Evolutionary conservation across 495 filamentous ascomycete genomes (phyloP), one percentile per base, ranked within the genome.

Genomic region (Penicillium canescens): DNA sequence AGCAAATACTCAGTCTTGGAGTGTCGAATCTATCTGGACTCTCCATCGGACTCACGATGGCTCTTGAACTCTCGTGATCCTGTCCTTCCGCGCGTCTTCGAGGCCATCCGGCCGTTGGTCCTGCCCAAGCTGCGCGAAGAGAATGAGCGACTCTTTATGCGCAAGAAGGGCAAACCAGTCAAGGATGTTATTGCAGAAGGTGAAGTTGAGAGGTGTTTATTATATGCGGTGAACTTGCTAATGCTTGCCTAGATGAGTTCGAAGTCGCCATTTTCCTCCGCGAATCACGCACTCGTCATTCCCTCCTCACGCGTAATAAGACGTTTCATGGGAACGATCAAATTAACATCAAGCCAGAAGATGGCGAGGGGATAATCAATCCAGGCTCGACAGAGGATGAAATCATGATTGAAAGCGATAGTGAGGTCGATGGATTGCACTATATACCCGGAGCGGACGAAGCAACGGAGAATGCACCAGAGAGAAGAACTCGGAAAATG

Each of bases 261-360:
- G 92, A 97, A 65, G 89, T 96, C 36, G 87, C 90, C 14, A 85
- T 98, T 55, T 98, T 97, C 73, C 81, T 98, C 59, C 95, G 88
- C 33, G 89, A 96, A 69, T 86, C 86, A 6, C 86, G 85, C 20
- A 90, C 89, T n/a, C 83, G 92, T 26, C 93, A 98, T 76, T 86
- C 90, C 13, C 78, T 98, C 9, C 80, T 98, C 46, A 87, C 87
- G 55, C 93, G 93, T 63, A 82, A 86, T 49, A 98, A 96, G 70
- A 63, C 76, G 66, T 76, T 90, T 82, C 58, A 82, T 65, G 60
- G 84, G 61, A 44, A 70, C 65, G 75, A 9, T 5, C 26, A 42
- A 84, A 0, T 80, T 42, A 86, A 85, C 54, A 78, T 81, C 21
- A 73, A 71, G 39, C 13, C 49, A 46, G 52, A 85, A 77, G 45